Percentiles rank a stretch among this genome's conserved stretches.
Conservation (phyloP, 257 asterid genomes). For the Datura wrightii region DNA sequence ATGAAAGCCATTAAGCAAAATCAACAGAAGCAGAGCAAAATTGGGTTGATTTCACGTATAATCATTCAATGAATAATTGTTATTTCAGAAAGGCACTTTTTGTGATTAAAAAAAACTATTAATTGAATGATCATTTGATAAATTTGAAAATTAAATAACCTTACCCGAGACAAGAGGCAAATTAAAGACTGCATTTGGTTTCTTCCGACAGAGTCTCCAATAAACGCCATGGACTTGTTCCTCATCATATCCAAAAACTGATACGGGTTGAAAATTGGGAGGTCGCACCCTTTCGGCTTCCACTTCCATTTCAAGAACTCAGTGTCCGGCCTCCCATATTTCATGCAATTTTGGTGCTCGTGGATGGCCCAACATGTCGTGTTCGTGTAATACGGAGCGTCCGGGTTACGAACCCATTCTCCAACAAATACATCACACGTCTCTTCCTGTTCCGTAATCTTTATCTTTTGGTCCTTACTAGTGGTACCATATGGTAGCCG, state of each 20-base stretch:
- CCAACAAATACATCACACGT: slow-evolving; percentile 56
- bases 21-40: not conserved
- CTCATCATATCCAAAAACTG: slow-evolving; percentile 59
- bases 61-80: no score
- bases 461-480: slow-evolving; percentile 28
- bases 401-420: slow-evolving; percentile 60
- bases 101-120: not conserved
- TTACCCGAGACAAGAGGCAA: slow-evolving; percentile 64
- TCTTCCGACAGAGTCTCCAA: slow-evolving; percentile 71
- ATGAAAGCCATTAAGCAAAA: not conserved
- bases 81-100: no score
- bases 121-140: not conserved
- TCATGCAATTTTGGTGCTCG: slow-evolving; percentile 74
- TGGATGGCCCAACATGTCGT: slow-evolving; percentile 65
- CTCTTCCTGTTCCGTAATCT: slow-evolving; percentile 31
- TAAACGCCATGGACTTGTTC: slow-evolving; percentile 58
- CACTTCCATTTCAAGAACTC: slow-evolving; percentile 62
- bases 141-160: not conserved
- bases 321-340: slow-evolving; percentile 59
- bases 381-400: slow-evolving; percentile 63
- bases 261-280: slow-evolving; percentile 54
- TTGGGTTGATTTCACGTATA: not conserved
- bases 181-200: slow-evolving; percentile 71
- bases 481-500: slow-evolving; percentile 21
- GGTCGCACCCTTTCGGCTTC: slow-evolving; percentile 62